Percentiles rank a stretch among this genome's conserved stretches.
Evolutionary conservation across 495 filamentous ascomycete genomes (phyloP).

Genomic region (Pseudoneurospora amorphoporcata): DNA sequence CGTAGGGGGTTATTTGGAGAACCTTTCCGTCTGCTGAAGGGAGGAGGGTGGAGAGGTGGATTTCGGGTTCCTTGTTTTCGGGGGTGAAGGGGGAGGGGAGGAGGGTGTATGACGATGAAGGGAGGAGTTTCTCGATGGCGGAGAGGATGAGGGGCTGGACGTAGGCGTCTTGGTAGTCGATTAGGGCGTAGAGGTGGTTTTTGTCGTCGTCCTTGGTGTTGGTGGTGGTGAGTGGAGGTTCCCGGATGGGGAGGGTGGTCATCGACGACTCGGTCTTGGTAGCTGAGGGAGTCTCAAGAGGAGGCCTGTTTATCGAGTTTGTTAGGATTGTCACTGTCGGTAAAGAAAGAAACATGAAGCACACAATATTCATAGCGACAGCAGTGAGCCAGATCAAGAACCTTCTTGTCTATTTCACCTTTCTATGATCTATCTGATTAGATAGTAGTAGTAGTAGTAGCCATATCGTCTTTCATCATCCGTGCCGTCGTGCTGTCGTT

Average conservation of each 20-base stretch:
- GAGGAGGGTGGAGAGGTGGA: constrained; percentile 22
- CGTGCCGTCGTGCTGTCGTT: not conserved
- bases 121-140: constrained; percentile 56
- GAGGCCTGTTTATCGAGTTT: not conserved
- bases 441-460: not conserved
- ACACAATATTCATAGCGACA: constrained; percentile 4
- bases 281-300: not conserved
- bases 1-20: constrained; percentile 81
- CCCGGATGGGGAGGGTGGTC: not conserved
- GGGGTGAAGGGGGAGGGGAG: constrained; percentile 15
- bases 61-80: constrained; percentile 5
- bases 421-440: constrained; percentile 20
- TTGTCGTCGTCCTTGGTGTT: not conserved
- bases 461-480: not conserved
- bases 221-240: not conserved
- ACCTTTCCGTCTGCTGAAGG: constrained; percentile 35
- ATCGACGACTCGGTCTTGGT: not conserved
- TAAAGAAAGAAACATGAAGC: not conserved
- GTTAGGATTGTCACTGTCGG: not conserved
- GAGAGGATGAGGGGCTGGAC: constrained; percentile 71
- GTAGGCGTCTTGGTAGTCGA: constrained; percentile 79
- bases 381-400: constrained; percentile 5
- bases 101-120: constrained; percentile 25
- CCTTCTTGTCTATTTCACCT: constrained; percentile 17
- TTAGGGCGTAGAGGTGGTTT: constrained; percentile 53